Conservation (phyloP, 169 alveolate species). For the Plasmodium inui region DNA sequence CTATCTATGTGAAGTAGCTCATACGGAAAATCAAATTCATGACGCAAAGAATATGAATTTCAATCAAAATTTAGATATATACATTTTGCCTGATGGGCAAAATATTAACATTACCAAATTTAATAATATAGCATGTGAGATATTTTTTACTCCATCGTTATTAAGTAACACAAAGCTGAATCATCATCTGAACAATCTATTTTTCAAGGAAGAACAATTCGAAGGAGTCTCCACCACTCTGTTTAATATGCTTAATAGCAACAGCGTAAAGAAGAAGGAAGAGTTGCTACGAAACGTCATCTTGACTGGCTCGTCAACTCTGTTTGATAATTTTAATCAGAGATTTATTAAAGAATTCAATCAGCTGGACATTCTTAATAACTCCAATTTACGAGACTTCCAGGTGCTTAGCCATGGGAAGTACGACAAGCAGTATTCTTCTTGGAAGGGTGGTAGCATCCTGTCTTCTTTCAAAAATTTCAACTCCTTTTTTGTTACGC, state of each 20-base stretch:
- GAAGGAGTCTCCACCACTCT: conserved; percentile 22
- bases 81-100: conserved; percentile 70
- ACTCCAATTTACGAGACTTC: neutral
- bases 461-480: conserved; percentile 55
- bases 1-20: conserved; percentile 70
- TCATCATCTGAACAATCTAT: conserved; percentile 15
- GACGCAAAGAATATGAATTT: conserved; percentile 64
- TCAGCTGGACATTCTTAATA: conserved; percentile 5
- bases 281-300: conserved; percentile 22
- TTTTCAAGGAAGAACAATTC: conserved; percentile 16
- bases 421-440: conserved; percentile 44
- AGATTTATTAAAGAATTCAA: conserved; percentile 44
- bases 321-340: conserved; percentile 35
- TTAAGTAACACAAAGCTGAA: conserved; percentile 9
- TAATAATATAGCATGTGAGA: conserved; percentile 56
- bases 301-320: conserved; percentile 51
- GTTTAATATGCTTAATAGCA: conserved; percentile 36
- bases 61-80: conserved; percentile 30
- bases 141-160: conserved; percentile 57
- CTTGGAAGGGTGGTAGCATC: conserved; percentile 69
- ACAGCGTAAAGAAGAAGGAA: conserved; percentile 7
- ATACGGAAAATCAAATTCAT: conserved; percentile 41
- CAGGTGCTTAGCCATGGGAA: conserved; percentile 36
- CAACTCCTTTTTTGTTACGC: conserved; percentile 62
- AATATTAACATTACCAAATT: conserved; percentile 54